phyloP scores from a whole-genome alignment of 768 basidiomycete genomes.

The Tubosaeta sp. region DNA sequence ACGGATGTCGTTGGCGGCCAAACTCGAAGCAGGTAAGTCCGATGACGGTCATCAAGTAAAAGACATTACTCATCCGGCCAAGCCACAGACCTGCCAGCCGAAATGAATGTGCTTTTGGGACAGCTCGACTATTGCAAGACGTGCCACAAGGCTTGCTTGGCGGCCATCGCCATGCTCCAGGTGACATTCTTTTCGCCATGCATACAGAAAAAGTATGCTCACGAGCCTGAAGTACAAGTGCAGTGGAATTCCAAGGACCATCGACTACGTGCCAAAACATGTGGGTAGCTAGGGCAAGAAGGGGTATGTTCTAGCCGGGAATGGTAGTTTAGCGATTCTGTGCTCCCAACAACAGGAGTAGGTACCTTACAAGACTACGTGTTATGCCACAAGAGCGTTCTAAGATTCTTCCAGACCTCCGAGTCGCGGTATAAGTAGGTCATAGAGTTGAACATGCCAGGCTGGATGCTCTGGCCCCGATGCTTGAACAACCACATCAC shows the following conservation, averaged over 20 bases:
- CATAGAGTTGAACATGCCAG: conserved; percentile 97
- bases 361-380: conserved; percentile 37
- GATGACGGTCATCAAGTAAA: not conserved
- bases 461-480: conserved; percentile 85
- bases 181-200: conserved; percentile 34
- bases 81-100: conserved; percentile 66
- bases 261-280: conserved; percentile 40
- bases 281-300: conserved; percentile 19
- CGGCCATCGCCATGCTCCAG: conserved; percentile 66
- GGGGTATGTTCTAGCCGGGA: conserved; percentile 5
- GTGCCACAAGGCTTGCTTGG: conserved; percentile 58
- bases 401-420: conserved; percentile 76
- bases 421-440: conserved; percentile 93
- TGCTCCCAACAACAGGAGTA: not conserved
- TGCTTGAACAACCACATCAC: conserved; percentile 97
- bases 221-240: conserved; percentile 54
- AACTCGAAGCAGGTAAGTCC: conserved; percentile 50
- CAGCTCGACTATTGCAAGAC: conserved; percentile 44
- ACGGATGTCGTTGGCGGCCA: conserved; percentile 41
- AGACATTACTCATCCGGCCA: conserved; percentile 7
- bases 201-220: conserved; percentile 1
- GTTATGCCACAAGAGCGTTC: conserved; percentile 91
- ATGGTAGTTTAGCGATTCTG: not conserved
- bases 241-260: conserved; percentile 45
- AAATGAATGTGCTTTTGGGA: conserved; percentile 55